Conservation (phyloP, 306 rosid genomes). For the Lupinus albus region DNA sequence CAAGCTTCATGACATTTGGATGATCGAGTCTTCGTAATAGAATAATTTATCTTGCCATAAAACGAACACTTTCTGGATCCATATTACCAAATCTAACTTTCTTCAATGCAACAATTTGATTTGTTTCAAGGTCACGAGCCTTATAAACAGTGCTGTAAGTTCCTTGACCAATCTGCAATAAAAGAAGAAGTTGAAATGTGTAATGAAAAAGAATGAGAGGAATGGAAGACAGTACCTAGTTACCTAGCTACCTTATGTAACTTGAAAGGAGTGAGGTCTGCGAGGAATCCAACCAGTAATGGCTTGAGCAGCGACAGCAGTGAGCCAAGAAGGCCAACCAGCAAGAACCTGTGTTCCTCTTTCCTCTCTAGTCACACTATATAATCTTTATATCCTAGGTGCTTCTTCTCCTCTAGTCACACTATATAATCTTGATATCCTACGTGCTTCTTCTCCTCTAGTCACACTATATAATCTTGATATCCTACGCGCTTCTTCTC, state of each 20-base stretch:
- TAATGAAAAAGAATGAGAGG: too few species aligned
- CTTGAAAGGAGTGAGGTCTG: slow-evolving; percentile 74
- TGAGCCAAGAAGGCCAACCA: slow-evolving; percentile 94
- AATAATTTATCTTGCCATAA: slow-evolving; percentile 82
- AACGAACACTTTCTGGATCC: slow-evolving; percentile 91
- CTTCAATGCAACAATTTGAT: slow-evolving; percentile 75
- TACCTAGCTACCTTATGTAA: slow-evolving; percentile 84
- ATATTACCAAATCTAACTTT: slow-evolving; percentile 81
- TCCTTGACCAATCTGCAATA: slow-evolving; percentile 85
- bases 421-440: slow-evolving; percentile 40
- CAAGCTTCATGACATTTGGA: slow-evolving; percentile 92
- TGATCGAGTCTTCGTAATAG: slow-evolving; percentile 77
- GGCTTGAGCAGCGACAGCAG: slow-evolving; percentile 83
- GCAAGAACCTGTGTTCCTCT: slow-evolving; percentile 71
- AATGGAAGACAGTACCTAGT: too few species aligned
- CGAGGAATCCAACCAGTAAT: slow-evolving; percentile 86
- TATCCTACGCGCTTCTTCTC: slow-evolving; percentile 31
- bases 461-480: slow-evolving; percentile 43
- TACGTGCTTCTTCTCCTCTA: slow-evolving; percentile 58
- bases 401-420: slow-evolving; percentile 59
- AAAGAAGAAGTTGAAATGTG: too few species aligned
- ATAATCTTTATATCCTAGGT: slow-evolving; percentile 38
- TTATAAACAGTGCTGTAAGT: slow-evolving; percentile 84
- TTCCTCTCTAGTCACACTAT: slow-evolving; percentile 55
- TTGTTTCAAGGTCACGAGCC: slow-evolving; percentile 82